Percentiles rank a stretch among this genome's conserved stretches.
These are phyloP conservation scores for Russula earlei DNA, from an alignment of 768 basidiomycete genomes.

Conservation along the genomic window DNA sequence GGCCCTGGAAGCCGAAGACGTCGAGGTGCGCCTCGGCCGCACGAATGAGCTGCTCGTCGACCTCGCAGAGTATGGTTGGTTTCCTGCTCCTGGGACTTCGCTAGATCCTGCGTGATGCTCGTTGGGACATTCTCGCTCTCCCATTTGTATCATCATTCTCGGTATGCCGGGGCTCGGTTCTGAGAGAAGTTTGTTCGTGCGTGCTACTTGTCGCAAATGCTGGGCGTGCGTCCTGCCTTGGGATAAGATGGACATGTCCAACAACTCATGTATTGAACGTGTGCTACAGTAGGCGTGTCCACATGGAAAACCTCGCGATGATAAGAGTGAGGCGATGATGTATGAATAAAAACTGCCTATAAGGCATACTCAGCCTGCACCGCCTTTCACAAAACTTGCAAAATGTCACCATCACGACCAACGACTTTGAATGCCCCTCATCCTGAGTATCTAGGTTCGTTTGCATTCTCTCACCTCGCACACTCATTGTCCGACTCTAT, in stretches of 20 bases:
- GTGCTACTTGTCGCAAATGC: not conserved
- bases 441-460: not conserved
- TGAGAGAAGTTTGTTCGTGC: not conserved
- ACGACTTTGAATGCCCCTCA: no score
- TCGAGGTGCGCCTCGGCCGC: slow-evolving; percentile 56
- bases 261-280: no score
- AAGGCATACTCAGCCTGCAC: no score
- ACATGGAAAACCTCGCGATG: no score
- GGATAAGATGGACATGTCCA: no score
- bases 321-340: no score
- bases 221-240: not conserved
- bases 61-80: slow-evolving; percentile 56
- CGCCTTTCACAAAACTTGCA: no score
- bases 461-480: not conserved
- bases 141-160: not conserved
- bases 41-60: slow-evolving; percentile 53
- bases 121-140: not conserved
- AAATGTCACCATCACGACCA: no score
- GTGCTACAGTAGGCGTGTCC: no score
- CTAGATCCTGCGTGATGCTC: not conserved
- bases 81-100: slow-evolving; percentile 32
- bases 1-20: slow-evolving; percentile 70
- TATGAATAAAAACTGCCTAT: no score
- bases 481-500: not conserved
- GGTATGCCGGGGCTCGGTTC: not conserved